Percentiles rank a stretch among this genome's conserved stretches.
phyloP scores from a whole-genome alignment of 345 rosid species.

The Lepidium africanum region DNA sequence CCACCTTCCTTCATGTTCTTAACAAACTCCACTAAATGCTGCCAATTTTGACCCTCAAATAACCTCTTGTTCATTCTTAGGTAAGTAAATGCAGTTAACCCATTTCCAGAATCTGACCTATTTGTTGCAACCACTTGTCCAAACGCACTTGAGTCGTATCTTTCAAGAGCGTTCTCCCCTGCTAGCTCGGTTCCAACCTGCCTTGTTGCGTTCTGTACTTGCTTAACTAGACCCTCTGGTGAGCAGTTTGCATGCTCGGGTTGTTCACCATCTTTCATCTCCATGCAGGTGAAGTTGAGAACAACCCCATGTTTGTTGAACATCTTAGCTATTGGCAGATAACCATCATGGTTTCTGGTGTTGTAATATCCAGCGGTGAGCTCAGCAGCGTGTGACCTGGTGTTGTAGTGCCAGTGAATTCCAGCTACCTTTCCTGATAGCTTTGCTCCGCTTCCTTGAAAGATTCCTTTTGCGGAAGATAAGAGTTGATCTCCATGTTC shows the following conservation, averaged over 20 bases:
- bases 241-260: slow-evolving; percentile 72
- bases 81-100: slow-evolving; percentile 79
- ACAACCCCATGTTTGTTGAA: slow-evolving; percentile 59
- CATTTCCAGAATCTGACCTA: slow-evolving; percentile 63
- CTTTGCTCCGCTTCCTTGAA: slow-evolving; percentile 59
- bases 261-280: slow-evolving; percentile 77
- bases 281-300: slow-evolving; percentile 96
- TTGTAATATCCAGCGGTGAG: slow-evolving; percentile 87
- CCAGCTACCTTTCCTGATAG: slow-evolving; percentile 86
- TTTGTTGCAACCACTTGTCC: slow-evolving; percentile 72
- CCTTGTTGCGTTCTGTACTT: slow-evolving; percentile 69
- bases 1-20: slow-evolving; percentile 75
- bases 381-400: slow-evolving; percentile 96
- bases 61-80: slow-evolving; percentile 78
- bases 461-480: slow-evolving; percentile 61
- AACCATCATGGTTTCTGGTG: slow-evolving; percentile 71
- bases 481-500: slow-evolving; percentile 75
- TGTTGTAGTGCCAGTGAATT: slow-evolving; percentile 95
- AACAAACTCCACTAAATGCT: slow-evolving; percentile 68
- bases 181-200: slow-evolving; percentile 62
- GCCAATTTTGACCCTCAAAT: slow-evolving; percentile 85
- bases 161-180: slow-evolving; percentile 86
- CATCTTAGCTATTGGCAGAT: slow-evolving; percentile 68
- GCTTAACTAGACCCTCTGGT: slow-evolving; percentile 81
- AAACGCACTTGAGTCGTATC: slow-evolving; percentile 68